Base-by-base conservation (phyloP, 306 rosid genomes). In the Luffa acutangula region DNA sequence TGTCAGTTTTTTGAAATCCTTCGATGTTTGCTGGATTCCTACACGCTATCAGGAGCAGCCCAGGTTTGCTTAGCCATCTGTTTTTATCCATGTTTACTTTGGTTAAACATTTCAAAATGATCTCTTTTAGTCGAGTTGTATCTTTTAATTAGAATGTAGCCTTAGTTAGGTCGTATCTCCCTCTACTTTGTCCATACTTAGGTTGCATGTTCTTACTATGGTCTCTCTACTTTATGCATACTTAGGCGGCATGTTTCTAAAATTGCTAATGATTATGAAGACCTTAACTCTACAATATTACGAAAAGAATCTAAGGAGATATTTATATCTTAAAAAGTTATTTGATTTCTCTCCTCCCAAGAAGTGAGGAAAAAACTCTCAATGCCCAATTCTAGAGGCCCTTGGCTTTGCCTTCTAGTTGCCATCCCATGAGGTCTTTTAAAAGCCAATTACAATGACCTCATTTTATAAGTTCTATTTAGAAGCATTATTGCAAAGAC, bases 1-100 rank as follows among this genome's bases (percentile, higher is more conserved):
- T 94, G 98, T 81, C 98, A 94, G 88, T 94, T 94, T 85, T 96
- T 92, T 86, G 98, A 94, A 90, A 94, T 94, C 85, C 96, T 94
- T 85, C 97, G 98, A 64, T 87, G 88, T 84, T 85, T 94, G 58
- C 85, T 94, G 86, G 97, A 94, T 88, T 92, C 97, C 5, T 84
- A 88, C 84, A 85, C 97, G 3, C 80, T 94, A 88, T 81, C 97
- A 76, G 98, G 95, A 84, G 90, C 90, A 84, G 89, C 89, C 4
- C 98, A 94, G 97, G 98, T 94, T 80, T 64, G 62, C 56, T 6
- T 7, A 42, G 36, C 72, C 69, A 65, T 51, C 17, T 69, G 21
- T 64, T 59, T 53, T 33, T 6, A 45, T 41, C 48, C 78, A 57
- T 18, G 73, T 48, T 59, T 79, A 69, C 15, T 20, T 78, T 15